Evolutionary conservation across 305 asterid species (phyloP).

Genomic region (Rubia balearica): DNA sequence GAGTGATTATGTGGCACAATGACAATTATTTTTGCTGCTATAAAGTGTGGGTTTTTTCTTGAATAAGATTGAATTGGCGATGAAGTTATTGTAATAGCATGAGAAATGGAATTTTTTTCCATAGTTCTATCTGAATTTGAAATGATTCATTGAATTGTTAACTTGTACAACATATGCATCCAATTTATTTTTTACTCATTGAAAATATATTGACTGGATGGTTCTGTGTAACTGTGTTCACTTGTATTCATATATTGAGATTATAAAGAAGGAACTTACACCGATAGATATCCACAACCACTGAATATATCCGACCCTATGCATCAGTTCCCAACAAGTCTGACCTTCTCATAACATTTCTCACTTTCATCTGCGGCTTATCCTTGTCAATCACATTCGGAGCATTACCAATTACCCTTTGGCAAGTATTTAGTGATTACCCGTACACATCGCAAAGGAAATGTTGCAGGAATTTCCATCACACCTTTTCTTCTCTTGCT

Average conservation of each 20-base stretch:
- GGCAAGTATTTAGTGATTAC: conserved; percentile 71
- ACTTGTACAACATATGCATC: too few relatives aligned
- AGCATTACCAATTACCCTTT: conserved; percentile 96
- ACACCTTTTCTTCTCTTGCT: conserved; percentile 50
- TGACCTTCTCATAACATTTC: conserved; percentile 61
- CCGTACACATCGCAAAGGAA: conserved; percentile 83
- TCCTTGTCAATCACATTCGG: conserved; percentile 50
- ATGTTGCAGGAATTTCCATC: conserved; percentile 62
- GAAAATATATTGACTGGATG: too few relatives aligned
- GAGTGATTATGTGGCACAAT: too few relatives aligned
- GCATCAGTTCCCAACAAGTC: conserved; percentile 70
- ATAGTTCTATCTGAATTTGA: too few relatives aligned
- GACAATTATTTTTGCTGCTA: too few relatives aligned
- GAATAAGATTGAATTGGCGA: too few relatives aligned
- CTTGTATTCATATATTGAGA: neutral
- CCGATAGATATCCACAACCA: conserved; percentile 81
- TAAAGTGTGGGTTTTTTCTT: too few relatives aligned
- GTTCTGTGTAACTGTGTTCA: too few relatives aligned
- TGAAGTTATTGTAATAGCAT: too few relatives aligned
- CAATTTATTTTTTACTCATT: too few relatives aligned
- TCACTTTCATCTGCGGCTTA: conserved; percentile 36
- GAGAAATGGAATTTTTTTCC: too few relatives aligned
- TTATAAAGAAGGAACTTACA: conserved; percentile 49
- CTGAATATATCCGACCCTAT: conserved; percentile 60
- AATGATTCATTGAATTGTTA: too few relatives aligned